Conservation (phyloP, 768 basidiomycete species). For the Leccinellum luteum region DNA sequence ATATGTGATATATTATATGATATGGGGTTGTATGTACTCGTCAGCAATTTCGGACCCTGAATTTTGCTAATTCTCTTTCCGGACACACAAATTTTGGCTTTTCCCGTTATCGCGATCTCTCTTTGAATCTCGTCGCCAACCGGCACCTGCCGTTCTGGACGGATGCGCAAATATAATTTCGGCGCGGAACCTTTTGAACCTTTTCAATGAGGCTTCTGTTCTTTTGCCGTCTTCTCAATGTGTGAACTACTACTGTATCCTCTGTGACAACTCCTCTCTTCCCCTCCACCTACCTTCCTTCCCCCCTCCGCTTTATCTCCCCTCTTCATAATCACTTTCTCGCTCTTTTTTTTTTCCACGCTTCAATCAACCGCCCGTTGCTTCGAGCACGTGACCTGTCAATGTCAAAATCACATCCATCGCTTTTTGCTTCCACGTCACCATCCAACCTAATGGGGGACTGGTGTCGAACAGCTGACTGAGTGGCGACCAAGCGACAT, state of each 20-base stretch:
- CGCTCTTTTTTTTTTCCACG: neutral
- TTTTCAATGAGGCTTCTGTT: conserved; percentile 6
- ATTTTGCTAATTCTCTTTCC: conserved; percentile 26
- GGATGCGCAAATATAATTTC: conserved; percentile 31
- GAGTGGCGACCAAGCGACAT: conserved; percentile 16
- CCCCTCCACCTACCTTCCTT: conserved; percentile 3
- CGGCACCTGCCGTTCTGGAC: conserved; percentile 29
- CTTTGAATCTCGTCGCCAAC: conserved; percentile 28
- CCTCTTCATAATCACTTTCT: neutral
- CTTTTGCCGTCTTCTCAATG: conserved; percentile 5
- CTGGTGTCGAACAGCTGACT: conserved; percentile 3
- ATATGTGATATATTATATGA: conserved; percentile 12
- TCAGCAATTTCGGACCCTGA: conserved; percentile 35
- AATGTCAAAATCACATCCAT: conserved; percentile 1
- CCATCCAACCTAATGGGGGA: conserved; percentile 1
- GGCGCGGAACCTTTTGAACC: conserved; percentile 28
- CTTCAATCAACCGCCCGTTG: conserved; percentile 6
- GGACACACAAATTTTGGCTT: conserved; percentile 34
- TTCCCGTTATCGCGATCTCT: conserved; percentile 31
- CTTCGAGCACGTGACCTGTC: conserved; percentile 28
- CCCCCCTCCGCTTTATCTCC: neutral
- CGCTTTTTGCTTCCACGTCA: conserved; percentile 5
- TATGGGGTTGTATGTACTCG: neutral
- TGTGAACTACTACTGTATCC: conserved; percentile 15
- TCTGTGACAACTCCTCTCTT: conserved; percentile 2